A percentile compares a stretch with the other conserved stretches of the same genome.
Conservation (phyloP, 768 basidiomycete genomes). For the Symmetrospora coprosmae region DNA sequence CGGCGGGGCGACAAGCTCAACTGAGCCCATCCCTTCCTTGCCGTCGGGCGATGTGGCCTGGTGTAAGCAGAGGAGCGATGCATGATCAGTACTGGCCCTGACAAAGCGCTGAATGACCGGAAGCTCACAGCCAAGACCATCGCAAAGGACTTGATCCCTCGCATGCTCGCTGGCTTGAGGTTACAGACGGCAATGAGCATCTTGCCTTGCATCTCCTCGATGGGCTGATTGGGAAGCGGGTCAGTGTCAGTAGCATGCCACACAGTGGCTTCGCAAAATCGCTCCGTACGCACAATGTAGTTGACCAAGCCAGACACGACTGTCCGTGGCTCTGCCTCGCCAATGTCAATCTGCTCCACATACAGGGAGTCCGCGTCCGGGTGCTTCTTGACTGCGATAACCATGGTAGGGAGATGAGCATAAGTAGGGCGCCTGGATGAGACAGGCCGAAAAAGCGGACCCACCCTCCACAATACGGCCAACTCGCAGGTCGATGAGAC, state of each 20-base stretch:
- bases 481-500: constrained; percentile 92
- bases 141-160: constrained; percentile 92
- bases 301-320: constrained; percentile 94
- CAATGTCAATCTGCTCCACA: constrained; percentile 78
- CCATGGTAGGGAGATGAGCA: neutral
- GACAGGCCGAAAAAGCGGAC: neutral
- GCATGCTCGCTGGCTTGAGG: constrained; percentile 89
- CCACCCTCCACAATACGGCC: constrained; percentile 81
- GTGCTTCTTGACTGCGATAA: constrained; percentile 70
- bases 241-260: neutral
- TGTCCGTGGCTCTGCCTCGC: constrained; percentile 84
- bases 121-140: constrained; percentile 74
- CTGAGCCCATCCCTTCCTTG: constrained; percentile 62
- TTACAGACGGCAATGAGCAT: constrained; percentile 42
- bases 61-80: neutral
- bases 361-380: constrained; percentile 94
- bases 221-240: neutral
- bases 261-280: constrained; percentile 54
- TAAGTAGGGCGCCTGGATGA: neutral
- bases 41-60: constrained; percentile 58
- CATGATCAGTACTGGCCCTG: neutral
- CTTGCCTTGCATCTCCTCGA: constrained; percentile 22
- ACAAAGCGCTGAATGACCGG: constrained; percentile 32
- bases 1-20: constrained; percentile 84
- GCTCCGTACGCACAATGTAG: constrained; percentile 75